These are phyloP conservation scores for Chalciporus sp. DNA, from an alignment of 1,284 basidiomycete species.

Conservation along the genomic window DNA sequence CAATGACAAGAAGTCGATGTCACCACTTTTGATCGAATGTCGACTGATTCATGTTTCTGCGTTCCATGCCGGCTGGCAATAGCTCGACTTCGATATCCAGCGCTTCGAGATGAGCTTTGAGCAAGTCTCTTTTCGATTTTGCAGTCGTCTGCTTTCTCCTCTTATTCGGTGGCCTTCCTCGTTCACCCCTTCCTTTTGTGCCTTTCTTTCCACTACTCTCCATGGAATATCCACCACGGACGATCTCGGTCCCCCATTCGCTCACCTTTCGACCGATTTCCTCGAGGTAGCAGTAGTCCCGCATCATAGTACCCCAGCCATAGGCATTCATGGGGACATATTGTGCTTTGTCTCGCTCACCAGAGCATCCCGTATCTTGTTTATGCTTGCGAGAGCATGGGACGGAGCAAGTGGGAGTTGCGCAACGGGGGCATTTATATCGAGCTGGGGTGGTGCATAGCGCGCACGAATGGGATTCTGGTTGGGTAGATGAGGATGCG, in stretches of 20 bases:
- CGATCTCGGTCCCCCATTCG: constrained; percentile 74
- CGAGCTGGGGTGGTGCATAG: constrained; percentile 54
- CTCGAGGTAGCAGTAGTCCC: constrained; percentile 84
- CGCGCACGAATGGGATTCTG: constrained; percentile 15
- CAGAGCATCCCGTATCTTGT: constrained; percentile 61
- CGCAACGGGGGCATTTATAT: constrained; percentile 85
- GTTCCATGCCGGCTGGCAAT: constrained; percentile 83
- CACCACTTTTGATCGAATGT: constrained; percentile 79
- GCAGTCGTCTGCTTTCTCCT: constrained; percentile 23
- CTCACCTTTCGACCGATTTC: constrained; percentile 71
- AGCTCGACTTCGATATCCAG: constrained; percentile 74
- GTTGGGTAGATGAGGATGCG: constrained; percentile 1
- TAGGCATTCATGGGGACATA: constrained; percentile 83
- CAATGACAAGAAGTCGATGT: constrained; percentile 13
- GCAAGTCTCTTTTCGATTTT: constrained; percentile 51
- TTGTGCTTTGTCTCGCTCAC: constrained; percentile 70
- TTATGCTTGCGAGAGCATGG: constrained; percentile 78
- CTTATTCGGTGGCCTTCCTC: constrained; percentile 6
- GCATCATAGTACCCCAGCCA: constrained; percentile 80
- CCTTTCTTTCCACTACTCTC: constrained; percentile 22
- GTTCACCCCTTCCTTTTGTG: constrained; percentile 21
- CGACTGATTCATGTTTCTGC: constrained; percentile 74
- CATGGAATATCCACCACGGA: constrained; percentile 45
- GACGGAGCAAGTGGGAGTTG: constrained; percentile 70
- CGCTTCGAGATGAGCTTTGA: constrained; percentile 67